Evolutionary conservation across 148 eudicot species (phyloP), one percentile per base, ranked within the genome.

Genomic region (Nepenthes gracilis): DNA sequence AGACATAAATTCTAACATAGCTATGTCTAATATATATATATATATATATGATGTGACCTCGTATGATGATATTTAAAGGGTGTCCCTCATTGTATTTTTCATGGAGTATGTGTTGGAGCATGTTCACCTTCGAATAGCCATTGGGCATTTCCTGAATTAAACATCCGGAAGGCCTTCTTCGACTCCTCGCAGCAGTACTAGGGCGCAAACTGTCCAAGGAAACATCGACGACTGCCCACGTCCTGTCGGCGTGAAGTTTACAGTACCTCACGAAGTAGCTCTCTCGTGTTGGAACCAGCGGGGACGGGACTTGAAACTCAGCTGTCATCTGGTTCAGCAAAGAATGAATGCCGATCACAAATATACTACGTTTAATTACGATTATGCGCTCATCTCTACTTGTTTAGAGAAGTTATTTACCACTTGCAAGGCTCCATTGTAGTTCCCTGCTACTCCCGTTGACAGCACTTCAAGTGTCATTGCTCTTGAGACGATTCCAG

Each of bases 81-180:
- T 23, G 23, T 23, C 23, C 23, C 23, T 23, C 23, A 23, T 23
- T 23, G 23, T 23, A 23, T 23, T 23, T 23, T 23, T 23, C 23
- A 23, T 23, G 23, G 23, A 23, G 23, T 23, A 23, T 23, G 23
- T 23, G 23, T 23, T 23, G 23, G 23, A 23, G 23, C 23, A 7
- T 57, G 12, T 13, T 58, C 40, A 77, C 88, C 81, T 70, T 71
- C 32, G 88, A 75, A 60, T 66, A 71, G 5, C 81, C 88, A 78
- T 75, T 78, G 4, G 79, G 77, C 67, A 78, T 47, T 60, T 75
- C 83, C 36, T 76, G 73, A 47, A 83, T 69, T 6, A 78, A 51
- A 62, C 83, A 80, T 1, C 88, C 85, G 6, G 88, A 80, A 12
- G 88, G 88, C 62, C 85, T 74, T 73, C 78, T 75, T 11, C 79